Percentiles rank a stretch among this genome's conserved stretches.
Evolutionary conservation across 2,329 filamentous ascomycete species (phyloP).

Genomic region (Alternaria incomplexa): DNA sequence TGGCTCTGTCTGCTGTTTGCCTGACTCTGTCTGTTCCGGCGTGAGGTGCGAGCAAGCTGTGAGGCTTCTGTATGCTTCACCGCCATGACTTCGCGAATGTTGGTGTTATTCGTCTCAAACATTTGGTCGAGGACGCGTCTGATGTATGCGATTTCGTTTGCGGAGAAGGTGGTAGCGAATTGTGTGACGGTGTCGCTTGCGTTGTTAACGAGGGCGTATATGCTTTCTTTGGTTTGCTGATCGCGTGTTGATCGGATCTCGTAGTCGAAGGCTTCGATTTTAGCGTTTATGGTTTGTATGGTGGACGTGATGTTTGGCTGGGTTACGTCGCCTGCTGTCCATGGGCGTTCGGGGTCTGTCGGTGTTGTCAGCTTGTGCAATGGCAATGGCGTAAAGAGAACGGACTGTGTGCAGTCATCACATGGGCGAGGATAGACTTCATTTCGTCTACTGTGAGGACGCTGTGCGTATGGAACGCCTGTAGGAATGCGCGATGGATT

Average conservation of each 20-base stretch:
- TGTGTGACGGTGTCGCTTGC: slow-evolving; percentile 85
- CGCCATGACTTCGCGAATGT: slow-evolving; percentile 81
- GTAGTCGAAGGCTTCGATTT: slow-evolving; percentile 80
- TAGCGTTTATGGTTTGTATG: slow-evolving; percentile 72
- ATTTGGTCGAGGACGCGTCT: slow-evolving; percentile 88
- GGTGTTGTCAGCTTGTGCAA: slow-evolving; percentile 3
- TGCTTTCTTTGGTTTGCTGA: slow-evolving; percentile 68
- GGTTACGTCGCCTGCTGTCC: slow-evolving; percentile 68
- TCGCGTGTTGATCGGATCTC: slow-evolving; percentile 80
- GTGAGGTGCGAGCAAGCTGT: slow-evolving; percentile 63
- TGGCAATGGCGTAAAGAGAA: background rate
- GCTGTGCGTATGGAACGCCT: slow-evolving; percentile 81
- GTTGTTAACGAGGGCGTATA: slow-evolving; percentile 87
- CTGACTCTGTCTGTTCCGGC: slow-evolving; percentile 36
- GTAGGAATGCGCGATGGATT: slow-evolving; percentile 85
- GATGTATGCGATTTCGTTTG: slow-evolving; percentile 89
- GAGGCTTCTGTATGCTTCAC: slow-evolving; percentile 80
- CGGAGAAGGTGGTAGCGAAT: slow-evolving; percentile 77
- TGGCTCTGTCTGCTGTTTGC: slow-evolving; percentile 34
- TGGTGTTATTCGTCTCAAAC: slow-evolving; percentile 87
- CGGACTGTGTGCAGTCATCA: slow-evolving; percentile 67
- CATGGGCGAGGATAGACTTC: slow-evolving; percentile 74
- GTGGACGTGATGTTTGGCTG: slow-evolving; percentile 71
- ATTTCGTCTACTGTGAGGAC: slow-evolving; percentile 78
- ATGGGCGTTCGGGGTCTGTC: slow-evolving; percentile 50